These are phyloP conservation scores for Lanmaoa pseudosensibilis DNA, from an alignment of 768 basidiomycete species.

Conservation along the genomic window DNA sequence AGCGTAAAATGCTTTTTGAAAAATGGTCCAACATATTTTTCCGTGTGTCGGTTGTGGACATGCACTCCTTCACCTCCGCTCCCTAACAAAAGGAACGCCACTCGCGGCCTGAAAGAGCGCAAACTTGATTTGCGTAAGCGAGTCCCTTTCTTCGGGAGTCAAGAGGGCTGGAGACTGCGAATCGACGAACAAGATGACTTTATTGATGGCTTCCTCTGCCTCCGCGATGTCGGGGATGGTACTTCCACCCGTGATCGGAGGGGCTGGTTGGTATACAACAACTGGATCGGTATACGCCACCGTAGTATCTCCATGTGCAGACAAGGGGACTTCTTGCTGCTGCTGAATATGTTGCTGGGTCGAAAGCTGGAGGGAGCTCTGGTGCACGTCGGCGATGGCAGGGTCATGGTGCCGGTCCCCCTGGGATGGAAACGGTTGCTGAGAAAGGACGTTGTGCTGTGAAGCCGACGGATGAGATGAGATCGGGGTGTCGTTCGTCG, in stretches of 20 bases:
- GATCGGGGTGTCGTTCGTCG: slow-evolving; percentile 30
- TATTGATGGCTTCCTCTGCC: slow-evolving; percentile 55
- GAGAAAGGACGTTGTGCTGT: slow-evolving; percentile 31
- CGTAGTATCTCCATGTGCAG: slow-evolving; percentile 24
- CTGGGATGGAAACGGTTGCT: slow-evolving; percentile 31
- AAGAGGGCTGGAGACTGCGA: slow-evolving; percentile 34
- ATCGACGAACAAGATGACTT: slow-evolving; percentile 54
- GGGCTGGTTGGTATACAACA: slow-evolving; percentile 35
- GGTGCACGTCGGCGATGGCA: slow-evolving; percentile 27
- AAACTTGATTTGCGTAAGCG: slow-evolving; percentile 49
- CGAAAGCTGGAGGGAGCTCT: slow-evolving; percentile 30
- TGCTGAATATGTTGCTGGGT: slow-evolving; percentile 31
- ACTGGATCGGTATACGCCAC: slow-evolving; percentile 29
- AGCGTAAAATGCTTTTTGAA: slow-evolving; percentile 20
- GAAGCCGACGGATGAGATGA: slow-evolving; percentile 30
- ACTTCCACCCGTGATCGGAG: slow-evolving; percentile 33
- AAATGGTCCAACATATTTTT: slow-evolving; percentile 6
- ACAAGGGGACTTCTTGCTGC: slow-evolving; percentile 32
- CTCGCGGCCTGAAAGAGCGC: slow-evolving; percentile 52
- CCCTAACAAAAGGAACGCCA: slow-evolving; percentile 37
- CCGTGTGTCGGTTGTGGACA: not conserved
- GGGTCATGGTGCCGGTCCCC: slow-evolving; percentile 30
- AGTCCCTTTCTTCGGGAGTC: slow-evolving; percentile 37
- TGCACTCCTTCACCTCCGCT: slow-evolving; percentile 27
- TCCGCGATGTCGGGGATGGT: slow-evolving; percentile 44